A percentile compares a stretch with the other conserved stretches of the same genome.
These are phyloP conservation scores for Raffaelea ambrosiae DNA, from an alignment of 2,329 filamentous ascomycete genomes.

Conservation along the genomic window DNA sequence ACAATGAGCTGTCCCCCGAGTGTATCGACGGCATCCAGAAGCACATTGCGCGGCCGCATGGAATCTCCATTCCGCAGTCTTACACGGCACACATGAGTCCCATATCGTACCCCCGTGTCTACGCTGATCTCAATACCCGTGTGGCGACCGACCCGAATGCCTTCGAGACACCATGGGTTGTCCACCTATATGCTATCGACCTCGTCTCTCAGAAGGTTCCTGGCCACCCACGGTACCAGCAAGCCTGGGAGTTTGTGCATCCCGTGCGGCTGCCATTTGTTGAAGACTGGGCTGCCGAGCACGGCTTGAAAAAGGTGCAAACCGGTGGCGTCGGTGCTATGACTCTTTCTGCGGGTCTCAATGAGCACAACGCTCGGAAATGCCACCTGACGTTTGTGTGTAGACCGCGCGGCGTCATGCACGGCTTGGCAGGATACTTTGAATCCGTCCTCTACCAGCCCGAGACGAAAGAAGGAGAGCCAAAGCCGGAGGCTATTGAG, in stretches of 20 bases:
- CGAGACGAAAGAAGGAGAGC: constrained; percentile 20
- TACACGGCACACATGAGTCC: constrained; percentile 95
- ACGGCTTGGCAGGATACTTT: constrained; percentile 91
- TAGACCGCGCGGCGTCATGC: constrained; percentile 70
- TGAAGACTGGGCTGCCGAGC: constrained; percentile 25
- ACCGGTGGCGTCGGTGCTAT: constrained; percentile 65
- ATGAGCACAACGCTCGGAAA: constrained; percentile 84
- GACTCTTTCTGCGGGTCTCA: constrained; percentile 68
- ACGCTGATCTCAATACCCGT: constrained; percentile 68
- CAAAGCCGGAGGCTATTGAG: constrained; percentile 55
- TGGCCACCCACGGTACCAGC: constrained; percentile 57
- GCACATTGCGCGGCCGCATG: constrained; percentile 67
- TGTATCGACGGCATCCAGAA: constrained; percentile 94
- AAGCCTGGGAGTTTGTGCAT: constrained; percentile 74
- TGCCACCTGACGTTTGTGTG: constrained; percentile 72
- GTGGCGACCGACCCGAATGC: constrained; percentile 55
- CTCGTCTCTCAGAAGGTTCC: constrained; percentile 62
- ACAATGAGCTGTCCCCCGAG: constrained; percentile 91
- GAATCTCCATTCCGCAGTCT: constrained; percentile 86
- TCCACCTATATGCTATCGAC: constrained; percentile 84
- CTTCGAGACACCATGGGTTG: constrained; percentile 89
- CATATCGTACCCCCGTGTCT: constrained; percentile 76
- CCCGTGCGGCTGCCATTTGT: constrained; percentile 46
- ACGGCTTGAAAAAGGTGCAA: constrained; percentile 49
- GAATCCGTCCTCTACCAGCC: constrained; percentile 84